These are phyloP conservation scores for Vigna reflexopilosa DNA, from an alignment of 306 rosid species.

Conservation along the genomic window DNA sequence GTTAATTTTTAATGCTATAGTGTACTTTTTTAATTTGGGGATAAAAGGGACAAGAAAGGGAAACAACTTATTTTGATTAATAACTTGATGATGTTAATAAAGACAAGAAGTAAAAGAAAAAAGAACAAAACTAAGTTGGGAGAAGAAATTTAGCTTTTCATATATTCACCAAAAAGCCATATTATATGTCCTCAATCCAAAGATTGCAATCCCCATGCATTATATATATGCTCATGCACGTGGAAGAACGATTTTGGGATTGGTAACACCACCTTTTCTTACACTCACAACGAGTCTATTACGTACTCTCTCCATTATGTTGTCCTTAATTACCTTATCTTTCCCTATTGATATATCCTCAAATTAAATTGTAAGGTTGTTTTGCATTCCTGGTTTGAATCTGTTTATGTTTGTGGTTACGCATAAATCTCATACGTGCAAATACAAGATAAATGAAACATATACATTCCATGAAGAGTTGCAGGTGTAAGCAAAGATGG, in stretches of 20 bases:
- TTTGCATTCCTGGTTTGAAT: neutral
- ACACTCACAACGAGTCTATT: neutral
- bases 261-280: neutral
- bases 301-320: neutral
- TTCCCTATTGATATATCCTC: neutral
- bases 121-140: neutral
- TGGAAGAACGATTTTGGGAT: neutral
- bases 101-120: neutral
- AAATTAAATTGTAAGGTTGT: neutral
- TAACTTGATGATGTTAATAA: neutral
- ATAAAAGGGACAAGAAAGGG: neutral
- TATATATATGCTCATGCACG: neutral
- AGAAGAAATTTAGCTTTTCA: slow-evolving; percentile 9
- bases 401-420: neutral
- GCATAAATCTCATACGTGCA: neutral
- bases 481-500: slow-evolving; percentile 90
- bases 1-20: neutral
- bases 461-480: neutral
- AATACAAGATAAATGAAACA: neutral
- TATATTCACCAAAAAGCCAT: slow-evolving; percentile 46
- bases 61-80: neutral
- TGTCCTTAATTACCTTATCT: neutral
- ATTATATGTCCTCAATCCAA: neutral
- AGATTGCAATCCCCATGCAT: slow-evolving; percentile 19
- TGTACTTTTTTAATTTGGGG: neutral